A percentile compares a stretch with the other conserved stretches of the same genome.
These are phyloP conservation scores for Scedosporium dehoogii DNA, from an alignment of 2,329 filamentous ascomycete genomes.

Conservation along the genomic window DNA sequence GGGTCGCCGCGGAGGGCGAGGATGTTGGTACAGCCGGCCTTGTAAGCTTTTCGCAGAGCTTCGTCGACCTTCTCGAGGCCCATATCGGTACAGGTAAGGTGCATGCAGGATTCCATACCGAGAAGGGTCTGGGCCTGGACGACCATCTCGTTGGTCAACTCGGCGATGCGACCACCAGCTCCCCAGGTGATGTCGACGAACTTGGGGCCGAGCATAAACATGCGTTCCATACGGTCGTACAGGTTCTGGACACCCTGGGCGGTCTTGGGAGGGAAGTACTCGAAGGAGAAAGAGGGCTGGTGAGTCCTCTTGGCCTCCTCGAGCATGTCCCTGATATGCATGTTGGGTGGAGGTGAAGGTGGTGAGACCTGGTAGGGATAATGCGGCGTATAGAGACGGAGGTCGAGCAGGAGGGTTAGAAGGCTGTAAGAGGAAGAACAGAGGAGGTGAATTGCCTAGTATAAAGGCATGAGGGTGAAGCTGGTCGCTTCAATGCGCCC, in stretches of 20 bases:
- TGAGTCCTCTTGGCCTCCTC: constrained; percentile 67
- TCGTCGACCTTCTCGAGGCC: constrained; percentile 82
- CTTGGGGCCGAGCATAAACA: constrained; percentile 86
- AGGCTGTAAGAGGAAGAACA: neutral
- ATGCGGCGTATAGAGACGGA: neutral
- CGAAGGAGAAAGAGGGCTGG: constrained; percentile 91
- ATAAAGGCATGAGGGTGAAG: neutral
- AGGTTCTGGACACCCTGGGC: constrained; percentile 96
- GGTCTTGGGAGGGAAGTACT: constrained; percentile 98
- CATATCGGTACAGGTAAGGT: constrained; percentile 98
- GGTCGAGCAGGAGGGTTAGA: neutral
- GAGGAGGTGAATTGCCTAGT: neutral
- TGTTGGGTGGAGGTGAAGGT: constrained; percentile 33
- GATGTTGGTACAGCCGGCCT: constrained; percentile 94
- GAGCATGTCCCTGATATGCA: constrained; percentile 95
- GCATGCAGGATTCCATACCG: constrained; percentile 97
- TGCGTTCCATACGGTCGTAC: constrained; percentile 98
- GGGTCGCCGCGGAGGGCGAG: constrained; percentile 88
- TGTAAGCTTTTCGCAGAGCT: constrained; percentile 80
- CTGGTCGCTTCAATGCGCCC: neutral
- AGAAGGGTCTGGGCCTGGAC: constrained; percentile 90
- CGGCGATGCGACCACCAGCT: constrained; percentile 80
- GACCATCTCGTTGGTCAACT: constrained; percentile 96
- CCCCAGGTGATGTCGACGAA: constrained; percentile 99
- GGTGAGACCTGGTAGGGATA: neutral